Evolutionary conservation across 2,329 filamentous ascomycete genomes (phyloP).

Genomic region (Penicillium sp.): DNA sequence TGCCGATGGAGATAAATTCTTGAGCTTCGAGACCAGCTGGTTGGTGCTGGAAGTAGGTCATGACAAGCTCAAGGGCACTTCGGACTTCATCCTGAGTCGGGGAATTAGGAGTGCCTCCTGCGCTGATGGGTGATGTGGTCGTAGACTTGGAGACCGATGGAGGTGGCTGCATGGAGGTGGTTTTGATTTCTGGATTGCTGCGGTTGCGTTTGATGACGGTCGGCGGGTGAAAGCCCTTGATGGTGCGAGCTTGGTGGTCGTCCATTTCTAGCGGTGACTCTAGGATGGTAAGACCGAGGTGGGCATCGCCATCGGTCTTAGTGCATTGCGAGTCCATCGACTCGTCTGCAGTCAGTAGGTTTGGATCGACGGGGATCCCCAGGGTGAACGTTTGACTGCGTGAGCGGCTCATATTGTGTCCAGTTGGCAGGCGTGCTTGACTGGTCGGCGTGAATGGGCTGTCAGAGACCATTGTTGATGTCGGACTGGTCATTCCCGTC

Average conservation of each 20-base stretch:
- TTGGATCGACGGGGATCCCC: conserved; percentile 49
- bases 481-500: conserved; percentile 68
- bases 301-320: conserved; percentile 45
- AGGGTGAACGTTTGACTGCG: conserved; percentile 84
- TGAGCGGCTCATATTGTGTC: conserved; percentile 66
- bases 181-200: conserved; percentile 46
- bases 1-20: conserved; percentile 74
- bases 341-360: conserved; percentile 49
- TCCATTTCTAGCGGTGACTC: conserved; percentile 52
- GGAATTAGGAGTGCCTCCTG: conserved; percentile 53
- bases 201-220: conserved; percentile 44
- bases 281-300: conserved; percentile 44
- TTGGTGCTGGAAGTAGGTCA: conserved; percentile 75
- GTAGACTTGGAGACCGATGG: conserved; percentile 36
- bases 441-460: conserved; percentile 63
- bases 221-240: conserved; percentile 26
- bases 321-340: conserved; percentile 56
- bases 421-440: conserved; percentile 48
- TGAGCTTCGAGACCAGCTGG: conserved; percentile 69
- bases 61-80: conserved; percentile 74
- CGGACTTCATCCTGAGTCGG: conserved; percentile 84
- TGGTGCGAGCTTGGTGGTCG: conserved; percentile 41
- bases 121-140: conserved; percentile 50
- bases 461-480: conserved; percentile 75
- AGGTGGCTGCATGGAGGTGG: conserved; percentile 41